These are phyloP conservation scores for Recurvomyces mirabilis DNA, from an alignment of 495 filamentous ascomycete species.

Conservation along the genomic window DNA sequence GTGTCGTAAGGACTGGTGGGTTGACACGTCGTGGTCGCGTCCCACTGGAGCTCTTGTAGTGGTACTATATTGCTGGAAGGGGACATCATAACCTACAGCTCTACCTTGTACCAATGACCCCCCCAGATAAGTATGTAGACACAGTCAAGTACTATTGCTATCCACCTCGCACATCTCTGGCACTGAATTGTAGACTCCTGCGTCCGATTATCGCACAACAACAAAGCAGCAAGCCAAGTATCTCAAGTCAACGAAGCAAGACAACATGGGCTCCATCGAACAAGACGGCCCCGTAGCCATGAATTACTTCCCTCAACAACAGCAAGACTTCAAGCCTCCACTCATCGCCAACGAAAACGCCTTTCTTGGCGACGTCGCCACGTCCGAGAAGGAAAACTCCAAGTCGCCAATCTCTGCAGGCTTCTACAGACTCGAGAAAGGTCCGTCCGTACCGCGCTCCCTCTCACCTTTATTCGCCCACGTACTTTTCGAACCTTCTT, in stretches of 20 bases:
- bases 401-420: slow-evolving; percentile 55
- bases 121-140: too few relatives aligned
- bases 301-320: slow-evolving; percentile 48
- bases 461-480: not conserved
- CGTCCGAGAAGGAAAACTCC: slow-evolving; percentile 47
- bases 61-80: not conserved
- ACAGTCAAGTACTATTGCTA: too few relatives aligned
- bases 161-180: too few relatives aligned
- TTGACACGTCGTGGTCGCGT: slow-evolving; percentile 1
- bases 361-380: slow-evolving; percentile 54
- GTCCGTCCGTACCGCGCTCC: slow-evolving; percentile 3
- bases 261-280: slow-evolving; percentile 12
- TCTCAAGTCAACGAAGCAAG: too few relatives aligned
- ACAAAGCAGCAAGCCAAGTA: too few relatives aligned
- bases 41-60: not conserved
- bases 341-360: slow-evolving; percentile 67
- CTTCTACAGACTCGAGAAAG: slow-evolving; percentile 65
- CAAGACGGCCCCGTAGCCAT: slow-evolving; percentile 28
- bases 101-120: too few relatives aligned
- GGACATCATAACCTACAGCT: too few relatives aligned
- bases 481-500: not conserved
- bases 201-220: too few relatives aligned
- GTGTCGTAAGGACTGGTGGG: not conserved
- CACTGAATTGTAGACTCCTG: too few relatives aligned
- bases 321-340: slow-evolving; percentile 55